A percentile compares a stretch with the other conserved stretches of the same genome.
phyloP scores from a whole-genome alignment of 2,329 filamentous ascomycete species.

The Magnaporthiopsis rhizophila region DNA sequence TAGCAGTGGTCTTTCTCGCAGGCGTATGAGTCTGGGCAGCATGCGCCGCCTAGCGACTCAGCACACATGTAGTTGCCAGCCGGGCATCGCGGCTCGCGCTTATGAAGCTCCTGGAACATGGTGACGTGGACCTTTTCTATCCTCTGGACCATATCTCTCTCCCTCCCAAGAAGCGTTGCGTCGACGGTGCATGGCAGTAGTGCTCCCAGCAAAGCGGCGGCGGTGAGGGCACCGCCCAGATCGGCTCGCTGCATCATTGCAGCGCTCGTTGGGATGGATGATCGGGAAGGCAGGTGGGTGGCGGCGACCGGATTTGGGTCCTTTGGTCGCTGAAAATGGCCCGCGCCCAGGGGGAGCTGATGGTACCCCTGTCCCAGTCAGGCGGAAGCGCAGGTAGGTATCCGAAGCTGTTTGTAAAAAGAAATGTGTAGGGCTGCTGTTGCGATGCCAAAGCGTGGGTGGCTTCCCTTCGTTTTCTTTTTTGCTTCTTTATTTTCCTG shows the following conservation, averaged over 20 bases:
- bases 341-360: background rate
- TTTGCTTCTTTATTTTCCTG: background rate
- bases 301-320: background rate
- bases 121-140: constrained; percentile 16
- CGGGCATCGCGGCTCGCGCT: constrained; percentile 13
- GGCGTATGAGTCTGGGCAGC: constrained; percentile 39
- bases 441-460: background rate
- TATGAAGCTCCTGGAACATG: constrained; percentile 9
- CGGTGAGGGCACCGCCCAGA: background rate
- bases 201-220: background rate
- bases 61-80: constrained; percentile 24
- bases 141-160: constrained; percentile 8
- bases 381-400: background rate
- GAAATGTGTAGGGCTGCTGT: background rate
- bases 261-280: background rate
- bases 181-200: background rate
- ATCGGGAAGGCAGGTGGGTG: background rate
- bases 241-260: background rate
- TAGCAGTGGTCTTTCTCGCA: constrained; percentile 40
- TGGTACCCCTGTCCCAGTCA: background rate
- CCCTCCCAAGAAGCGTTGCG: constrained; percentile 3
- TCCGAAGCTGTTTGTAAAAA: background rate
- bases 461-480: background rate
- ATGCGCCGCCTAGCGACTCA: constrained; percentile 33
- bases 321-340: background rate